Evolutionary conservation across 345 rosid genomes (phyloP), one percentile per base, ranked within the genome.

Genomic region (Hibiscus trionum): DNA sequence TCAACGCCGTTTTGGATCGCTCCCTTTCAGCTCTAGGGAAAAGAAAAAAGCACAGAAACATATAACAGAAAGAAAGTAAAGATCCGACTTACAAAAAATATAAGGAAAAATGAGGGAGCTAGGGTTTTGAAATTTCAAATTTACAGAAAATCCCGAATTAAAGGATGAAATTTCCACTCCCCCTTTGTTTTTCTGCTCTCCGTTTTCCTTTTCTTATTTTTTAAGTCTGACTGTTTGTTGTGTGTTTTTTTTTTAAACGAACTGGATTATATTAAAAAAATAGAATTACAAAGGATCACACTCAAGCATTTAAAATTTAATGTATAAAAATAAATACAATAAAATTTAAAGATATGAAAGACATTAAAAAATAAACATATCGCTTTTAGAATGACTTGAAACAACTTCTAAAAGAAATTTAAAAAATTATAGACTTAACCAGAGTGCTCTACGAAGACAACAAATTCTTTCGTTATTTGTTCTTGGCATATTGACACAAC

Each of bases 1-100:
- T 72, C 75, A 60, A 72, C 60, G 46, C 58, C 59, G 17, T 47
- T 27, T 72, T 61, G 69, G 75, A 72, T 72, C 60, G 59, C 67
- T 69, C 58, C 42, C 52, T 68, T 58, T 60, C 66, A 47, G 24
- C 58, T 60, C 46, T 72, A 27, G 75, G 75, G 59, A 61, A 72
- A 61, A 72, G 75, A 33, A 56, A 44, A 72, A 72, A 49, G 8
- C 27, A 11, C 33, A 14, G 1, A 16, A 61, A 59, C 4, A 72
- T 52, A 44, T 59, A 21, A 14, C 24, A 24, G 19, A 58, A 19
- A 7, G 8, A 17, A 70, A 55, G 46, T 27, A 35, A 55, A 33
- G 35, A 37, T 70, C 35, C 11, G 42, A 70, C 63, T 37, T 37
- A 21, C 67, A 46, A 35, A 50, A 35, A 69, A 31, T 59, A 67